These are phyloP conservation scores for Potentilla sterilis DNA, from an alignment of 306 rosid genomes.

Conservation along the genomic window DNA sequence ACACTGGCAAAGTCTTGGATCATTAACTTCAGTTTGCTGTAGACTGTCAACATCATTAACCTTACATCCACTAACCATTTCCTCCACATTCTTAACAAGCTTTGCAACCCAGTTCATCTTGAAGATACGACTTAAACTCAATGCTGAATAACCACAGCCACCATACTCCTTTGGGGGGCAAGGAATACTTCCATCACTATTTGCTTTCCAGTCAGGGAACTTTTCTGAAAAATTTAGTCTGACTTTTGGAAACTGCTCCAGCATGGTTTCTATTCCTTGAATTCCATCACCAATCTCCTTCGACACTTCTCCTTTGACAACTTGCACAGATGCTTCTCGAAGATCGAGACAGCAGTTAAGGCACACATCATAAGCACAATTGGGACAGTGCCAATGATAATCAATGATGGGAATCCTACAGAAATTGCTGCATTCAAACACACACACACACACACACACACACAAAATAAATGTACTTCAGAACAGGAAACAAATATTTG, in stretches of 20 bases:
- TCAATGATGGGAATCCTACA: constrained; percentile 94
- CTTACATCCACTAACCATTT: constrained; percentile 92
- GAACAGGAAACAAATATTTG: neutral
- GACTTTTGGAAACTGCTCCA: constrained; percentile 42
- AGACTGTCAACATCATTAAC: constrained; percentile 37
- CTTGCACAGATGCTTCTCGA: constrained; percentile 51
- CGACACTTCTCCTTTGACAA: constrained; percentile 19
- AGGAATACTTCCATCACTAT: constrained; percentile 65
- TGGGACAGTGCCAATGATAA: constrained; percentile 88
- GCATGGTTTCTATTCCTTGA: constrained; percentile 35
- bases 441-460: constrained; percentile 35
- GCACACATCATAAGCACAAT: constrained; percentile 81
- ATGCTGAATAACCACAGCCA: constrained; percentile 73
- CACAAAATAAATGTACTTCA: constrained; percentile 23
- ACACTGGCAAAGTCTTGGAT: constrained; percentile 47
- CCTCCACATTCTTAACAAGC: constrained; percentile 93
- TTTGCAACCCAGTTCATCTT: constrained; percentile 99
- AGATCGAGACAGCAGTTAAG: constrained; percentile 85
- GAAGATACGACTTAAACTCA: constrained; percentile 84
- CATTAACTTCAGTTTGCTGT: constrained; percentile 36
- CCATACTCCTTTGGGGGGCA: constrained; percentile 91
- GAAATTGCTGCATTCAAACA: constrained; percentile 68
- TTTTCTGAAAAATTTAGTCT: constrained; percentile 47
- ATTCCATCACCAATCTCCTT: constrained; percentile 16
- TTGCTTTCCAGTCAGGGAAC: constrained; percentile 76